Conservation (phyloP, 2,329 filamentous ascomycete genomes). For the Calonectria fujianensis region DNA sequence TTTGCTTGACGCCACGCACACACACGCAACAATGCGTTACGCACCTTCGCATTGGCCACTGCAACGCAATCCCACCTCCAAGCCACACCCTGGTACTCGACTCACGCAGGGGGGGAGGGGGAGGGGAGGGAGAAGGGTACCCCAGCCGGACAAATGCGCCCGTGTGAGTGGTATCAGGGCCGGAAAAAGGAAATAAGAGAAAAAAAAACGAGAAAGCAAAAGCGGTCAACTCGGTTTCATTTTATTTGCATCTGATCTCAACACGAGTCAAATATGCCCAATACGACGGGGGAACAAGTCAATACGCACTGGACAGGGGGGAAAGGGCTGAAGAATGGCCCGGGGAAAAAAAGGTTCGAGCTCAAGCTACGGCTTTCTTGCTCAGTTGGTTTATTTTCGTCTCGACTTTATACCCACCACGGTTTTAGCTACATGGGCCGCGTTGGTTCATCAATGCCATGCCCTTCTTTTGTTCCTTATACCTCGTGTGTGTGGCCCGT, state of each 20-base stretch:
- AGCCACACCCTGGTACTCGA: conserved; percentile 27
- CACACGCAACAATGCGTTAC: conserved; percentile 25
- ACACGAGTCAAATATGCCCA: conserved; percentile 9
- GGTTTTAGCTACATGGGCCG: conserved; percentile 5
- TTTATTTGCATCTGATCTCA: conserved; percentile 10
- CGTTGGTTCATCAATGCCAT: conserved; percentile 3
- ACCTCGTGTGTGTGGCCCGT: not conserved
- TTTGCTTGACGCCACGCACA: conserved; percentile 24
- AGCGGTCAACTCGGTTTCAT: not conserved
- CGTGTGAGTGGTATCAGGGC: not conserved
- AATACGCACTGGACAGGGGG: not conserved
- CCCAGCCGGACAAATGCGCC: conserved; percentile 24
- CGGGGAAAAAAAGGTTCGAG: conserved; percentile 5
- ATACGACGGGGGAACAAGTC: not conserved
- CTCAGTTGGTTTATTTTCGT: conserved; percentile 16
- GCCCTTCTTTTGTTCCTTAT: not conserved
- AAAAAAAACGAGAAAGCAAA: not conserved
- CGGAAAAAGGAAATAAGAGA: not conserved
- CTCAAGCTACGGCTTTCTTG: not conserved
- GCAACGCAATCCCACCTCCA: conserved; percentile 28
- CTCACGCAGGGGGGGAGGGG: not conserved
- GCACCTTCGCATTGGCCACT: conserved; percentile 14
- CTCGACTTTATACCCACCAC: not conserved
- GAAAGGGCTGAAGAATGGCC: not conserved
- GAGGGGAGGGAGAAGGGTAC: not conserved